Evolutionary conservation across 441 rosid genomes (phyloP).

Genomic region (California macrophylla): DNA sequence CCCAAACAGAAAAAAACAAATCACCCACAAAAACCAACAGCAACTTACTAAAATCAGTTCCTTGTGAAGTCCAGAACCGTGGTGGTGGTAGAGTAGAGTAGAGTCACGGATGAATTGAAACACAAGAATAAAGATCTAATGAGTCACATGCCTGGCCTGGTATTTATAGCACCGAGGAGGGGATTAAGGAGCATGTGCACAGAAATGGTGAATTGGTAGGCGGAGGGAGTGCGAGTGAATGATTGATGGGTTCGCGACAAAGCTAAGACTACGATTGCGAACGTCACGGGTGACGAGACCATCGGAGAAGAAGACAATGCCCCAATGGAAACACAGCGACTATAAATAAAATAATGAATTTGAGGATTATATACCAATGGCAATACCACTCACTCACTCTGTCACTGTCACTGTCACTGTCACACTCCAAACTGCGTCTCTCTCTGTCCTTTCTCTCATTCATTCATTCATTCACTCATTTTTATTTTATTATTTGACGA

Average conservation of each 20-base stretch:
- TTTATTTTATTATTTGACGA: too few species aligned
- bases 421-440: too few species aligned
- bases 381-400: too few species aligned
- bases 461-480: too few species aligned
- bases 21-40: not conserved
- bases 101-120: not conserved
- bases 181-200: not conserved
- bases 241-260: not conserved
- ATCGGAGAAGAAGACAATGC: not conserved
- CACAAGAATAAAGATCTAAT: not conserved
- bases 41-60: not conserved
- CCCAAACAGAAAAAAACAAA: not conserved
- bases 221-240: not conserved
- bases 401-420: too few species aligned
- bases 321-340: too few species aligned
- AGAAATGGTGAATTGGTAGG: not conserved
- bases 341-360: too few species aligned
- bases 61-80: not conserved
- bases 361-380: too few species aligned
- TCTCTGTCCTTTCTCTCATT: too few species aligned
- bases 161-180: not conserved
- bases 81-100: not conserved
- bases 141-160: not conserved
- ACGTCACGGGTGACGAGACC: conserved; percentile 5
- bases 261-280: not conserved